A percentile compares a stretch with the other conserved stretches of the same genome.
These are phyloP conservation scores for Ceratocystis colombiana DNA, from an alignment of 2,329 filamentous ascomycete species.

Conservation along the genomic window DNA sequence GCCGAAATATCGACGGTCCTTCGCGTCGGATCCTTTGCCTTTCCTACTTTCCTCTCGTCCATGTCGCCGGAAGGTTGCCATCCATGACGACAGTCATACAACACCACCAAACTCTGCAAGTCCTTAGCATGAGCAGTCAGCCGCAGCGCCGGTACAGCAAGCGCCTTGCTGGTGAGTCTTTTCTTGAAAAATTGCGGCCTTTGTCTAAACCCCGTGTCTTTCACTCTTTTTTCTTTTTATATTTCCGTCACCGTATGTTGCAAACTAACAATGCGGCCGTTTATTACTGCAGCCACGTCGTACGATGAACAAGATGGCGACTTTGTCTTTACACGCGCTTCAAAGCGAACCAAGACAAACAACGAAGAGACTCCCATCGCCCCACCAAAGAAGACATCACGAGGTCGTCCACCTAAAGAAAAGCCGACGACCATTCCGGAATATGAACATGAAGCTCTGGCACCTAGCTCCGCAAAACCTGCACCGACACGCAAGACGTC, in stretches of 20 bases:
- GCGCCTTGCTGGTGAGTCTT: slow-evolving; percentile 50
- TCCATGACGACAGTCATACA: slow-evolving; percentile 63
- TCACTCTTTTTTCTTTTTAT: neutral
- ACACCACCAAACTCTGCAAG: slow-evolving; percentile 54
- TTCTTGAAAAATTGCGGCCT: neutral
- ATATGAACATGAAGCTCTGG: slow-evolving; percentile 19
- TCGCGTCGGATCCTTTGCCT: slow-evolving; percentile 11
- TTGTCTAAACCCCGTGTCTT: neutral
- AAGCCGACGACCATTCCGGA: slow-evolving; percentile 25
- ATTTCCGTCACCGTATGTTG: too few species aligned
- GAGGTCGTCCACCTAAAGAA: slow-evolving; percentile 36
- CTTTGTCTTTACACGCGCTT: slow-evolving; percentile 61
- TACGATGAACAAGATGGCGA: slow-evolving; percentile 65
- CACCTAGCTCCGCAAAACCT: slow-evolving; percentile 31
- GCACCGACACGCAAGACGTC: slow-evolving; percentile 31
- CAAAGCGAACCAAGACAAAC: slow-evolving; percentile 53
- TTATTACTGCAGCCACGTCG: slow-evolving; percentile 31
- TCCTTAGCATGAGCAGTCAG: slow-evolving; percentile 58
- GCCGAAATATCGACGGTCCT: slow-evolving; percentile 16
- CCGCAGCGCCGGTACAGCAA: slow-evolving; percentile 53
- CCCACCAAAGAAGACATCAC: slow-evolving; percentile 33
- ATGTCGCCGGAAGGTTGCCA: slow-evolving; percentile 33
- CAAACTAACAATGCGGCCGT: slow-evolving; percentile 19
- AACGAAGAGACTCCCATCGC: slow-evolving; percentile 33
- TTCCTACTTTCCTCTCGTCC: slow-evolving; percentile 14